Evolutionary conservation across 306 rosid species (phyloP).

Genomic region (Rosa persica): DNA sequence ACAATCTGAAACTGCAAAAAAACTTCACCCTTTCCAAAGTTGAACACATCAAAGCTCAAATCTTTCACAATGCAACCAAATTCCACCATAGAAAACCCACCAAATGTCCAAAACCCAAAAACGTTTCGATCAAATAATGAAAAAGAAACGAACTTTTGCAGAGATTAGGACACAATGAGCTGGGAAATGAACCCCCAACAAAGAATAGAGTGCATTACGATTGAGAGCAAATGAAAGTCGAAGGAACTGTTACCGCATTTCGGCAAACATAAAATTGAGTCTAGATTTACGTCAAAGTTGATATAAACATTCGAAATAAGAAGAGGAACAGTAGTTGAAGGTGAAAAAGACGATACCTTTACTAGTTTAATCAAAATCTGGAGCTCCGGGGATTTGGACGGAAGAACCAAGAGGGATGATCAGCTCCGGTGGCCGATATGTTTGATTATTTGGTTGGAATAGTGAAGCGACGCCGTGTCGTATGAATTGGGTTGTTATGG

Average conservation of each 20-base stretch:
- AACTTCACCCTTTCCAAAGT: background rate
- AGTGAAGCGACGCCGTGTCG: background rate
- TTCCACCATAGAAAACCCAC: background rate
- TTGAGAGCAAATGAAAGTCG: background rate
- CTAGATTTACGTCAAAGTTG: background rate
- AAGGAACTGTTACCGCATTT: no score
- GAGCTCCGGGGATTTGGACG: background rate
- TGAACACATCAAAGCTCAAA: background rate
- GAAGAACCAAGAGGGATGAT: background rate
- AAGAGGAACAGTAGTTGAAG: background rate
- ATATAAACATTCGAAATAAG: background rate
- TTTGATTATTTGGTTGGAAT: background rate
- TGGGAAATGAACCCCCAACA: constrained; percentile 1
- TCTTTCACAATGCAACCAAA: background rate
- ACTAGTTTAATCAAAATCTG: background rate
- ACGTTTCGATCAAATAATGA: background rate
- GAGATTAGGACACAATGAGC: background rate
- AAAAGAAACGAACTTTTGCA: background rate
- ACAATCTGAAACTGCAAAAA: background rate
- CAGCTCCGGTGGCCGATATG: background rate
- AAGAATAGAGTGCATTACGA: background rate
- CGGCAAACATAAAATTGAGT: background rate
- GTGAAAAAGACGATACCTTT: background rate
- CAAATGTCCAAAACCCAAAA: background rate
- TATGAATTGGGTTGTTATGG: background rate